A percentile compares a stretch with the other conserved stretches of the same genome.
Conservation (phyloP, 2,329 filamentous ascomycete genomes). For the Fusarium musae region DNA sequence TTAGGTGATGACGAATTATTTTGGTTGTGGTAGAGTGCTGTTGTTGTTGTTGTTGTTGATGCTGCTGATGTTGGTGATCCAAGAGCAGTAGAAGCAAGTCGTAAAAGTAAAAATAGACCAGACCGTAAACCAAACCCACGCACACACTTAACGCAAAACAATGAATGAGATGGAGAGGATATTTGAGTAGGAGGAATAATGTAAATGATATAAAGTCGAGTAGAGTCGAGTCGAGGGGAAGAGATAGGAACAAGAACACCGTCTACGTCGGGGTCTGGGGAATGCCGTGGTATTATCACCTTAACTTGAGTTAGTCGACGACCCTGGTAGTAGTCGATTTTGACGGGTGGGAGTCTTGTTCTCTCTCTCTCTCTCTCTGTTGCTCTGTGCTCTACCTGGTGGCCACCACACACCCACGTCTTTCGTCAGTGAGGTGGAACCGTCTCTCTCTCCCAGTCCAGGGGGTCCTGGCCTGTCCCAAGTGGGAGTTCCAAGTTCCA, state of each 20-base stretch:
- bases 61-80: constrained; percentile 6
- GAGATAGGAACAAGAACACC: constrained; percentile 32
- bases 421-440: constrained; percentile 38
- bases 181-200: background rate
- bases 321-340: constrained; percentile 23
- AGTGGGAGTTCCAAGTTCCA: constrained; percentile 32
- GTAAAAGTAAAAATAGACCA: constrained; percentile 5
- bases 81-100: constrained; percentile 11
- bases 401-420: constrained; percentile 42
- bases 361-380: constrained; percentile 13
- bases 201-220: constrained; percentile 11
- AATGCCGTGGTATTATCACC: constrained; percentile 46
- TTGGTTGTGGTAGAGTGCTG: constrained; percentile 1
- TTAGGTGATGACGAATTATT: constrained; percentile 14
- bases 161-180: constrained; percentile 2
- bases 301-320: constrained; percentile 27
- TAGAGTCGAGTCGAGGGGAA: constrained; percentile 32
- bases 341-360: constrained; percentile 16
- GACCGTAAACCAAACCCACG: constrained; percentile 26
- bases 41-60: background rate
- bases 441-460: constrained; percentile 15
- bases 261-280: constrained; percentile 40
- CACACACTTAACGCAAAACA: constrained; percentile 11
- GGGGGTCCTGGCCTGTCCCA: constrained; percentile 35
- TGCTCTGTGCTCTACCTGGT: constrained; percentile 20